phyloP scores from a whole-genome alignment of 352 stramenopile genomes.

The Globisporangium megalacanthum region DNA sequence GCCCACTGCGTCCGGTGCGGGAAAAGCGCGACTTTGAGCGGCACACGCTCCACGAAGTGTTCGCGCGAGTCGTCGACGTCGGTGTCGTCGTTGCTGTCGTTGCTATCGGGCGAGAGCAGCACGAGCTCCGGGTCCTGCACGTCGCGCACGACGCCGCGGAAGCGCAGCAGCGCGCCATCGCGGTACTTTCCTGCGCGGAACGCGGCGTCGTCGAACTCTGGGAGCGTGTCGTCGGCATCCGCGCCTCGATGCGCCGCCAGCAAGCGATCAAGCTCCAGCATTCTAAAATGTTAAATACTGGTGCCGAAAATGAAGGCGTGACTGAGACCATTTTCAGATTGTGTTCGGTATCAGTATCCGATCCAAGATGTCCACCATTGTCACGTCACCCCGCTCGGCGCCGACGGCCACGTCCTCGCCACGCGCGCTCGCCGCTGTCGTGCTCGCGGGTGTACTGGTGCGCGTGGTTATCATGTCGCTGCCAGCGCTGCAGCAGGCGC shows the following conservation, averaged over 20 bases:
- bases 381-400: neutral
- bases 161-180: constrained; percentile 49
- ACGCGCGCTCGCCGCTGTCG: constrained; percentile 14
- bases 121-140: constrained; percentile 74
- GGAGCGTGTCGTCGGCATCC: neutral
- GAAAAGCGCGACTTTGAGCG: constrained; percentile 55
- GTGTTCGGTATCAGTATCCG: neutral
- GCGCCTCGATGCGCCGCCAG: neutral
- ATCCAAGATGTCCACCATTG: neutral
- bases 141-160: constrained; percentile 66
- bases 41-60: constrained; percentile 55
- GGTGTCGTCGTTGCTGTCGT: neutral
- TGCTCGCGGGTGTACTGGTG: constrained; percentile 29
- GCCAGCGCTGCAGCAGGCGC: constrained; percentile 25
- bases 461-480: constrained; percentile 34
- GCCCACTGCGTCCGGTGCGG: constrained; percentile 56
- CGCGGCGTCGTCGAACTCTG: constrained; percentile 33
- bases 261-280: neutral
- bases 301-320: neutral
- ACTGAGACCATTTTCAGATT: neutral
- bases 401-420: constrained; percentile 1
- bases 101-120: constrained; percentile 19
- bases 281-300: neutral
- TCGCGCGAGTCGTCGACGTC: constrained; percentile 14
- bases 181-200: constrained; percentile 46